A percentile compares a stretch with the other conserved stretches of the same genome.
Evolutionary conservation across 768 basidiomycete genomes (phyloP).

Genomic region (Sutorius australiensis): DNA sequence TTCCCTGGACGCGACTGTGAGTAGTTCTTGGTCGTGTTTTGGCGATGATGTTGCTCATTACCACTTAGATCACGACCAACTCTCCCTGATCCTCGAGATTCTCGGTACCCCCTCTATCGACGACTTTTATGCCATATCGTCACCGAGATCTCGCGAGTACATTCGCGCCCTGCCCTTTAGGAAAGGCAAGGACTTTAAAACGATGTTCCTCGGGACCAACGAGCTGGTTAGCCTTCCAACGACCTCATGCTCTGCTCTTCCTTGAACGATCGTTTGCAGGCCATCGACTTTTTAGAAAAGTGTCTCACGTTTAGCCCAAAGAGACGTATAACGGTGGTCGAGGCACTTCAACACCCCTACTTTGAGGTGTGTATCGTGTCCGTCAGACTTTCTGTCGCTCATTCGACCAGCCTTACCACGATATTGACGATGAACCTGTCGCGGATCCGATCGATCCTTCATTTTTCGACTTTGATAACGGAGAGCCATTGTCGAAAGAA

Average conservation of each 20-base stretch:
- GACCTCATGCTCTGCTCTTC: neutral
- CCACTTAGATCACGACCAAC: slow-evolving; percentile 79
- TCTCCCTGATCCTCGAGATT: slow-evolving; percentile 90
- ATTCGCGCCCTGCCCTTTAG: slow-evolving; percentile 86
- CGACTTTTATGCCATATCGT: slow-evolving; percentile 91
- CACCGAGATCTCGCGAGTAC: slow-evolving; percentile 75
- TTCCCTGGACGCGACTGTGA: slow-evolving; percentile 94
- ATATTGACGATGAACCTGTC: slow-evolving; percentile 83
- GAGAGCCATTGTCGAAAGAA: slow-evolving; percentile 59
- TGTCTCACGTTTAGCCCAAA: slow-evolving; percentile 85
- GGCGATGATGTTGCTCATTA: too few relatives aligned
- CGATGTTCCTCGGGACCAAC: slow-evolving; percentile 74
- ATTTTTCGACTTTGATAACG: slow-evolving; percentile 83
- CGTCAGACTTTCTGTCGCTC: neutral
- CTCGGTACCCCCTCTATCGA: slow-evolving; percentile 88
- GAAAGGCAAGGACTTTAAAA: slow-evolving; percentile 66
- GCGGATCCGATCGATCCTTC: slow-evolving; percentile 71
- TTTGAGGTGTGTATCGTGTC: slow-evolving; percentile 52
- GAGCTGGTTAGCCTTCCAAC: slow-evolving; percentile 42
- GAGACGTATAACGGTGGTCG: slow-evolving; percentile 81
- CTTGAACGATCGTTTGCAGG: slow-evolving; percentile 33
- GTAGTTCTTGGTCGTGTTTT: neutral
- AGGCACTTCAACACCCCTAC: slow-evolving; percentile 88
- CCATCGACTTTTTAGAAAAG: slow-evolving; percentile 74
- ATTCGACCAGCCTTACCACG: slow-evolving; percentile 69